Percentiles rank a stretch among this genome's conserved stretches.
Evolutionary conservation across 306 rosid species (phyloP).

Genomic region (Cucurbita ficifolia): DNA sequence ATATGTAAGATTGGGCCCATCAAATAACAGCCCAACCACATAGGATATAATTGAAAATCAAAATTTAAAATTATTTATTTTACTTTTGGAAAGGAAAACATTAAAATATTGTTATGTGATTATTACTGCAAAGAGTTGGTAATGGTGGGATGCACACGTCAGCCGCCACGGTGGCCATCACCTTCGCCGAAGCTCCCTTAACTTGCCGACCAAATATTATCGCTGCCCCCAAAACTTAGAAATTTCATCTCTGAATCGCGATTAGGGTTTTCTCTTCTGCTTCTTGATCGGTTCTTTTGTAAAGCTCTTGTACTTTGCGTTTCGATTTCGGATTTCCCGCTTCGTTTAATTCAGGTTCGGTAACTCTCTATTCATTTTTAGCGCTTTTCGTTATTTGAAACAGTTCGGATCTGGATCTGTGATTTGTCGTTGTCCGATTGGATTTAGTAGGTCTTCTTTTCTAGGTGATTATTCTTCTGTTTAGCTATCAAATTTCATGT

Average conservation of each 20-base stretch:
- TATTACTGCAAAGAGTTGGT: not conserved
- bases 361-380: not conserved
- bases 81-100: not conserved
- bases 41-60: no score
- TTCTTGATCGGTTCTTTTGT: not conserved
- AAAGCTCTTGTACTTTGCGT: not conserved
- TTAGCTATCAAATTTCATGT: not conserved
- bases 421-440: not conserved
- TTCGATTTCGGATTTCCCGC: not conserved
- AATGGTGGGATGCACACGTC: not conserved
- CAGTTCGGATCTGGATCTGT: constrained; percentile 4
- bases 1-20: not conserved
- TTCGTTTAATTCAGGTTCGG: not conserved
- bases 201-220: not conserved
- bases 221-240: not conserved
- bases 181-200: not conserved
- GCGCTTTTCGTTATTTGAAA: not conserved
- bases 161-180: not conserved
- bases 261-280: constrained; percentile 3
- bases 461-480: not conserved
- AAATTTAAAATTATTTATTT: no score
- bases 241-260: not conserved
- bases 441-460: not conserved
- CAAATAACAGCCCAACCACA: not conserved
- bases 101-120: not conserved